Evolutionary conservation across 345 rosid species (phyloP).

Genomic region (Noccaea caerulescens): DNA sequence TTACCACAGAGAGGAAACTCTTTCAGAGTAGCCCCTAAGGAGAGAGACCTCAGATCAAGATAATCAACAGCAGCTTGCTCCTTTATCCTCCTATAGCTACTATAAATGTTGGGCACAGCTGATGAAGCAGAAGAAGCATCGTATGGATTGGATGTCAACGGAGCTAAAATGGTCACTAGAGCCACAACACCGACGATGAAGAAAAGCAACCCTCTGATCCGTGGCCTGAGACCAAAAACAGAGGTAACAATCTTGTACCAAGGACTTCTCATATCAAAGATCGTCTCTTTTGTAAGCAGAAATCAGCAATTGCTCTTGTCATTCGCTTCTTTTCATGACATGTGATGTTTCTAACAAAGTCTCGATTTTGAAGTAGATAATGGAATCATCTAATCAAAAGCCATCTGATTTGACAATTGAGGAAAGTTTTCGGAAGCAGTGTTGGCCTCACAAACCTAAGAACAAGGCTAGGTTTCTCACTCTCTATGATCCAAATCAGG

Average conservation of each 20-base stretch:
- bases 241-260: constrained; percentile 65
- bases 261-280: constrained; percentile 87
- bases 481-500: constrained; percentile 42
- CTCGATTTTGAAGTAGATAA: constrained; percentile 40
- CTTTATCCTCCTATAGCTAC: constrained; percentile 81
- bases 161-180: constrained; percentile 67
- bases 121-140: constrained; percentile 52
- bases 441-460: neutral
- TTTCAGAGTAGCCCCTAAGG: constrained; percentile 56
- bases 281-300: constrained; percentile 15
- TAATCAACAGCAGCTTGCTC: constrained; percentile 91
- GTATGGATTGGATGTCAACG: constrained; percentile 61
- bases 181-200: constrained; percentile 67
- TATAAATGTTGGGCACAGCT: constrained; percentile 59
- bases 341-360: constrained; percentile 41
- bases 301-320: constrained; percentile 40
- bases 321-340: constrained; percentile 51
- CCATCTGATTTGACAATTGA: constrained; percentile 17
- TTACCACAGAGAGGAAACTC: constrained; percentile 82
- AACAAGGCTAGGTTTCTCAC: constrained; percentile 29
- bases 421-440: constrained; percentile 17
- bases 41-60: constrained; percentile 71
- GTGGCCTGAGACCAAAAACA: constrained; percentile 71
- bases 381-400: constrained; percentile 27
- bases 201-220: constrained; percentile 65